These are phyloP conservation scores for Nelumbo lutea DNA, from an alignment of 164 flowering plant genomes.

Conservation along the genomic window DNA sequence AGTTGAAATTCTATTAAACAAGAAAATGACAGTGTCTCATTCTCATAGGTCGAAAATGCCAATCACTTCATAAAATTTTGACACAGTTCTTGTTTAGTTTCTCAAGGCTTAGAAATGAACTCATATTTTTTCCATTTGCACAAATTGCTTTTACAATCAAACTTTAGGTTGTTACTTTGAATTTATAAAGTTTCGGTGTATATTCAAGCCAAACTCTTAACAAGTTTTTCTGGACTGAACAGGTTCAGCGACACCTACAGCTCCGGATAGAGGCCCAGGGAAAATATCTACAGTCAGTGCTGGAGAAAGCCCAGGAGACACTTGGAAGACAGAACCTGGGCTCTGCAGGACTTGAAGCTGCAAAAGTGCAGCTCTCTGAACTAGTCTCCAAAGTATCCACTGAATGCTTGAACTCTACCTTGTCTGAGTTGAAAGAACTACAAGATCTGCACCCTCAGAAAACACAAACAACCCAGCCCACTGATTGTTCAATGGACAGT, in stretches of 20 bases:
- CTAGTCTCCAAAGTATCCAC: constrained; percentile 66
- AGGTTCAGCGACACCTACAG: constrained; percentile 90
- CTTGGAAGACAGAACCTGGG: constrained; percentile 76
- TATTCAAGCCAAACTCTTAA: background rate
- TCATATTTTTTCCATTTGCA: too few species aligned
- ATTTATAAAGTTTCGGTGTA: background rate
- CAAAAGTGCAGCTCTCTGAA: constrained; percentile 77
- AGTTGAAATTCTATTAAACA: background rate
- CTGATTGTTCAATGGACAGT: constrained; percentile 69
- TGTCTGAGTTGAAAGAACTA: constrained; percentile 40
- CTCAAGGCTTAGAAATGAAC: background rate
- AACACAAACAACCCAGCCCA: constrained; percentile 40
- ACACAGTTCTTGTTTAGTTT: background rate
- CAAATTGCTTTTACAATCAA: too few species aligned
- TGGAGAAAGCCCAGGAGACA: constrained; percentile 72
- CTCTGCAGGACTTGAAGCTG: constrained; percentile 61
- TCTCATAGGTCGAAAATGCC: background rate
- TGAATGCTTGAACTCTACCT: constrained; percentile 47
- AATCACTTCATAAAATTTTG: background rate
- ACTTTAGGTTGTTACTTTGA: background rate
- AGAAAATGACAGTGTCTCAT: too few species aligned
- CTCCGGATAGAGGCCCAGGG: constrained; percentile 73
- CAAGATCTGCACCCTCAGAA: constrained; percentile 41
- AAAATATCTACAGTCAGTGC: constrained; percentile 54
- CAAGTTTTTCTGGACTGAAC: constrained; percentile 12